A percentile compares a stretch with the other conserved stretches of the same genome.
Conservation (phyloP, 2,329 filamentous ascomycete genomes). For the Boeremia exigua region DNA sequence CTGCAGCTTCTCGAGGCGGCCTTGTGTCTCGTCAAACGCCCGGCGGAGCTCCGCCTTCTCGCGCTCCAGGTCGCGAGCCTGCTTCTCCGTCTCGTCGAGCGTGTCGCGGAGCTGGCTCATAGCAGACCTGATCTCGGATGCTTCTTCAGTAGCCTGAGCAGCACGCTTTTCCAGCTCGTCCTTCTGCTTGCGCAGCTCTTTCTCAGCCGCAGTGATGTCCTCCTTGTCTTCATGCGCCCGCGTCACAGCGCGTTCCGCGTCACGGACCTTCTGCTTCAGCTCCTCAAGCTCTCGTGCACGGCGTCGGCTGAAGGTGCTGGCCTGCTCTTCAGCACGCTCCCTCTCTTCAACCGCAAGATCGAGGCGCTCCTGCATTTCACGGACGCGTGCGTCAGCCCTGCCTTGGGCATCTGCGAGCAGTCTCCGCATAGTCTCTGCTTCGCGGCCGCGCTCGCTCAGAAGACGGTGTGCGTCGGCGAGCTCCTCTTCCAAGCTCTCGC, state of each 20-base stretch:
- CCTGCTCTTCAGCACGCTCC: conserved; percentile 90
- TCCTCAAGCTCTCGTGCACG: conserved; percentile 87
- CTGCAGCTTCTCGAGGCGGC: conserved; percentile 78
- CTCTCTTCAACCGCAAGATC: conserved; percentile 92
- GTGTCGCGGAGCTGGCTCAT: conserved; percentile 80
- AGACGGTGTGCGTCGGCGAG: conserved; percentile 85
- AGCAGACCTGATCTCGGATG: conserved; percentile 75
- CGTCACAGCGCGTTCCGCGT: conserved; percentile 79
- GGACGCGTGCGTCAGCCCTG: conserved; percentile 78
- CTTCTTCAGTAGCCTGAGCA: conserved; percentile 73
- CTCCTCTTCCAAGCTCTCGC: conserved; percentile 90
- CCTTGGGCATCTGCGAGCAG: conserved; percentile 86
- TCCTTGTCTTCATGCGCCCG: conserved; percentile 76
- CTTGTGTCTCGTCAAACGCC: conserved; percentile 77
- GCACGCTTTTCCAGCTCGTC: conserved; percentile 77
- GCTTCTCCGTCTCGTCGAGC: conserved; percentile 85
- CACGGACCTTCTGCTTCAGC: conserved; percentile 76
- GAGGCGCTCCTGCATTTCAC: conserved; percentile 87
- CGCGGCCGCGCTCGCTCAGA: conserved; percentile 84
- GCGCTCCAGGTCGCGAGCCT: conserved; percentile 82
- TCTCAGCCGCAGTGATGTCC: conserved; percentile 75
- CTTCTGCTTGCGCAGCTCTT: conserved; percentile 74
- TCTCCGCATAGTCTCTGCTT: conserved; percentile 92
- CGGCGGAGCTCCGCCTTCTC: conserved; percentile 78
- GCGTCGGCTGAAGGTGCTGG: conserved; percentile 75